Evolutionary conservation across 1,284 basidiomycete species (phyloP).

Genomic region (Pisolithus thermaeus): DNA sequence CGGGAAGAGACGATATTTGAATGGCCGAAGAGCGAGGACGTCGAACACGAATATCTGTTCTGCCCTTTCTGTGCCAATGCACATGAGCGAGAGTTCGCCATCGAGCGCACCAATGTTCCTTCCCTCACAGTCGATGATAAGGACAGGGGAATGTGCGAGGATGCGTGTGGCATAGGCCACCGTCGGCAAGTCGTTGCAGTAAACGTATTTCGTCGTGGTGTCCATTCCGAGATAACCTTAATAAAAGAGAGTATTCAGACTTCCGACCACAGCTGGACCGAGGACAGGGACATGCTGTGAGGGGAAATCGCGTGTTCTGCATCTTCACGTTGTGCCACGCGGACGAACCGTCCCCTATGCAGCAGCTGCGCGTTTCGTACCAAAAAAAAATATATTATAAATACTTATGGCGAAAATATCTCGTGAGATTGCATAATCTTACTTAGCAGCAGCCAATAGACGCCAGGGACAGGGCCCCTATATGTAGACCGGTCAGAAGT

Average conservation of each 20-base stretch:
- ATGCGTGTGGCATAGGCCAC: conserved; percentile 15
- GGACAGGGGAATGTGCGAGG: conserved; percentile 20
- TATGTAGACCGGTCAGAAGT: no score
- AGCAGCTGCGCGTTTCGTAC: not conserved
- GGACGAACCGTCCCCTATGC: not conserved
- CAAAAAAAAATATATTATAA: no score
- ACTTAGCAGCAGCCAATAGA: no score
- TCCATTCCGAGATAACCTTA: not conserved
- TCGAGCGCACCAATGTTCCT: conserved; percentile 31
- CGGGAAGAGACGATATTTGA: conserved; percentile 15
- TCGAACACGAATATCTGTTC: conserved; percentile 39
- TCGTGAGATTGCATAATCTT: no score
- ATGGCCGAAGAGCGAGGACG: conserved; percentile 25
- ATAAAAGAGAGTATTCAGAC: not conserved
- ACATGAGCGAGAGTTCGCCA: conserved; percentile 38
- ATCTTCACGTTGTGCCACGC: no score
- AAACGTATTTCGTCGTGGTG: conserved; percentile 9
- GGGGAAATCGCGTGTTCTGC: no score
- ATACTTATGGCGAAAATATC: no score
- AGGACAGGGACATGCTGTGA: no score
- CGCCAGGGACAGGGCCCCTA: no score
- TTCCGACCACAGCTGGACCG: no score
- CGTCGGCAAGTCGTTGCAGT: conserved; percentile 10
- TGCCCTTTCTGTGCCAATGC: conserved; percentile 34
- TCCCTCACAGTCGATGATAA: conserved; percentile 35